These are phyloP conservation scores for Calcarisporium arbuscula DNA, from an alignment of 2,329 filamentous ascomycete species.

Conservation along the genomic window DNA sequence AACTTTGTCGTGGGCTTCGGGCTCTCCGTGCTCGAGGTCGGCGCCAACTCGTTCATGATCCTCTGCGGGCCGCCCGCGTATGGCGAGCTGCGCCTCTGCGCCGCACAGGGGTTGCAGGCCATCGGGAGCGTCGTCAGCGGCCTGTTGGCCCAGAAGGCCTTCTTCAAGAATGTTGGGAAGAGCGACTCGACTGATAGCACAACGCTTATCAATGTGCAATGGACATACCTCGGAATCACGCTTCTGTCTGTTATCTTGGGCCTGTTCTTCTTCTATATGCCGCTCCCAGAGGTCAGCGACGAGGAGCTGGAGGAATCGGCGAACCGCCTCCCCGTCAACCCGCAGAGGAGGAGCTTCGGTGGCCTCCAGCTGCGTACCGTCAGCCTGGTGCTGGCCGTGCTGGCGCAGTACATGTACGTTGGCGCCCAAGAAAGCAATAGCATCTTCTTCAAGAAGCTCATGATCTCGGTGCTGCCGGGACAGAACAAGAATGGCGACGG, in stretches of 20 bases:
- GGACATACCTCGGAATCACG: slow-evolving; percentile 78
- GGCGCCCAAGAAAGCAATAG: slow-evolving; percentile 64
- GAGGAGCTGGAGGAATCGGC: slow-evolving; percentile 45
- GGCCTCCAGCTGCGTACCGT: slow-evolving; percentile 49
- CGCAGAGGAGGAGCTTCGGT: slow-evolving; percentile 39
- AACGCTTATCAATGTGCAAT: slow-evolving; percentile 69
- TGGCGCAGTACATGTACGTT: slow-evolving; percentile 74
- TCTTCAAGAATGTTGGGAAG: slow-evolving; percentile 56
- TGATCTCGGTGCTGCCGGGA: slow-evolving; percentile 34
- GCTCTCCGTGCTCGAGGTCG: slow-evolving; percentile 70
- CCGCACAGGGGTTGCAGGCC: slow-evolving; percentile 73
- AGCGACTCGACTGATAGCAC: slow-evolving; percentile 21
- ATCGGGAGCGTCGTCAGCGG: slow-evolving; percentile 67
- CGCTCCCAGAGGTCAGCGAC: slow-evolving; percentile 55
- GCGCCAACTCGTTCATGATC: slow-evolving; percentile 67
- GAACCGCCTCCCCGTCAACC: slow-evolving; percentile 41
- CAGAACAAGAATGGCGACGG: slow-evolving; percentile 13
- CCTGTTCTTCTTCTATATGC: slow-evolving; percentile 63
- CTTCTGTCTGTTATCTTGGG: slow-evolving; percentile 66
- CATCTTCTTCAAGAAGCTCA: slow-evolving; percentile 51
- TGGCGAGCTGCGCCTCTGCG: slow-evolving; percentile 66
- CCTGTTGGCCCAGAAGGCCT: slow-evolving; percentile 65
- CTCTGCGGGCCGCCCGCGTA: slow-evolving; percentile 69
- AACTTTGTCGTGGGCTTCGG: slow-evolving; percentile 73
- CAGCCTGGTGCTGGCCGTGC: slow-evolving; percentile 61